Conservation (phyloP, 352 stramenopile species). For the Phytopythium delawarense region DNA sequence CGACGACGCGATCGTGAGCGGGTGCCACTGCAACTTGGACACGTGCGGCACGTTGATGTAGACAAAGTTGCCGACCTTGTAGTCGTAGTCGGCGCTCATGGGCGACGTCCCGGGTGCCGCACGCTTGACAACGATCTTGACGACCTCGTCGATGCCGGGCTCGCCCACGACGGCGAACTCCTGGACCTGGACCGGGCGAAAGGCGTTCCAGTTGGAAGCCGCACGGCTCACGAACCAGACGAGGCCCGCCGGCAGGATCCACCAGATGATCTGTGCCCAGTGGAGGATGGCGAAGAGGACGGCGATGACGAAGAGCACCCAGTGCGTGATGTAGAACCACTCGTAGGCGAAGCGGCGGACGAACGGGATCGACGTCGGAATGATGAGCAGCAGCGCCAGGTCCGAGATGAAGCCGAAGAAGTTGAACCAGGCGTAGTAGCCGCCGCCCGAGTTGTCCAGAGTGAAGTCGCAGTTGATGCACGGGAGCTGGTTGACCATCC, state of each 20-base stretch:
- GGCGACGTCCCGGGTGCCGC: conserved; percentile 28
- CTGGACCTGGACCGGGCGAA: conserved; percentile 33
- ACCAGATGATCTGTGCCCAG: conserved; percentile 56
- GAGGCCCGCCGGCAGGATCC: conserved; percentile 42
- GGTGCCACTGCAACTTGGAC: conserved; percentile 56
- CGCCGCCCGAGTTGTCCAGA: conserved; percentile 28
- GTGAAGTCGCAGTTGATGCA: conserved; percentile 49
- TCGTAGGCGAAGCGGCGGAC: conserved; percentile 51
- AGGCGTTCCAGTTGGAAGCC: conserved; percentile 37
- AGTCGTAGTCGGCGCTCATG: conserved; percentile 29
- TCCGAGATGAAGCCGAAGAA: conserved; percentile 46
- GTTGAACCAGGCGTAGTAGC: conserved; percentile 65
- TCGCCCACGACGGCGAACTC: conserved; percentile 28
- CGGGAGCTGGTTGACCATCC: conserved; percentile 37
- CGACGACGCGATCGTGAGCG: conserved; percentile 51
- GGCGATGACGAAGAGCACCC: conserved; percentile 47
- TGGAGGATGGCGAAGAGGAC: conserved; percentile 55
- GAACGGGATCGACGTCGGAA: conserved; percentile 46
- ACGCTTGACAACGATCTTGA: conserved; percentile 46
- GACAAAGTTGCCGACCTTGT: conserved; percentile 49
- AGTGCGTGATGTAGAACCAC: conserved; percentile 60
- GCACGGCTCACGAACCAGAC: conserved; percentile 54
- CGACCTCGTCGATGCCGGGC: conserved; percentile 23
- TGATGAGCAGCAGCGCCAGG: conserved; percentile 48
- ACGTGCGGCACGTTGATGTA: conserved; percentile 51